phyloP scores from a whole-genome alignment of 441 rosid species.

The Pelargonium australe region DNA sequence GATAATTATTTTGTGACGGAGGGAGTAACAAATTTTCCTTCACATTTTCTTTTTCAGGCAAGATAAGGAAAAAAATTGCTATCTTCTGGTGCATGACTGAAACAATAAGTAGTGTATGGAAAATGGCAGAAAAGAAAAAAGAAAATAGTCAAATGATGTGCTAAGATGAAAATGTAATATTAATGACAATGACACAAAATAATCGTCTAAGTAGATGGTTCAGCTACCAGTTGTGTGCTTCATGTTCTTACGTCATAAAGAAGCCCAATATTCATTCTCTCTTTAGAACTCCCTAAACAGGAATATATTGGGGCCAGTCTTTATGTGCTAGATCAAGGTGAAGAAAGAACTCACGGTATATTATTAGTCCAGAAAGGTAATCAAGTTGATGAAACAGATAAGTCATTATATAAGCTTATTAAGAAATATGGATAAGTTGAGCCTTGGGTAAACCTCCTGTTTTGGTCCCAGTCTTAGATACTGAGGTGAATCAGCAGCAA shows the following conservation, averaged over 20 bases:
- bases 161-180: not conserved
- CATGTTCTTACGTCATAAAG: not conserved
- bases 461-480: conserved; percentile 55
- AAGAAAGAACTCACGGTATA: too few species aligned
- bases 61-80: too few species aligned
- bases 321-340: too few species aligned
- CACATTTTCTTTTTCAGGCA: not conserved
- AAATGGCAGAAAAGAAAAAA: not conserved
- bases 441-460: conserved; percentile 47
- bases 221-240: not conserved
- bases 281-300: not conserved
- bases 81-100: not conserved
- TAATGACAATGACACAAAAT: not conserved
- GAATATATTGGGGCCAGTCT: not conserved
- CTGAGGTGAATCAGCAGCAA: conserved; percentile 54
- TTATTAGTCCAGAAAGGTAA: not conserved
- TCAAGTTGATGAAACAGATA: not conserved
- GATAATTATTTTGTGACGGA: too few species aligned
- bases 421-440: conserved; percentile 1
- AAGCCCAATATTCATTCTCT: not conserved
- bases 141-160: not conserved
- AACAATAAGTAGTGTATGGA: not conserved
- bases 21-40: too few species aligned
- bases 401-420: not conserved
- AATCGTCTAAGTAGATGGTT: not conserved